Percentiles rank a stretch among this genome's conserved stretches.
Conservation (phyloP, 306 rosid genomes). For the Bauhinia variegata region DNA sequence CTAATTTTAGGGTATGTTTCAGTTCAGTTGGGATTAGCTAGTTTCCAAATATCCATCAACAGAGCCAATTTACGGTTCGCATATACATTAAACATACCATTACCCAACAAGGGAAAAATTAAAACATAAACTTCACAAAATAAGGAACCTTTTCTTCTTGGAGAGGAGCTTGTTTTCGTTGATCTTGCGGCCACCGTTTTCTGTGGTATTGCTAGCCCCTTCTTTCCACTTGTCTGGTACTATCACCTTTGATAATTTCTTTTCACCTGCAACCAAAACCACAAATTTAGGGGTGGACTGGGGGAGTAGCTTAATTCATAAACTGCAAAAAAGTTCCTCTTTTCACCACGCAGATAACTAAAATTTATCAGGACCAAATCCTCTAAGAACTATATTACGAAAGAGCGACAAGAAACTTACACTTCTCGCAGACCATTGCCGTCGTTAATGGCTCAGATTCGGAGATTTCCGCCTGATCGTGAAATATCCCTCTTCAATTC, state of each 20-base stretch:
- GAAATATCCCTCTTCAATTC: not conserved
- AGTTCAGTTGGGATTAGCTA: not conserved
- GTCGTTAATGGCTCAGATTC: conserved; percentile 25
- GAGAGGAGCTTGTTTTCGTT: conserved; percentile 95
- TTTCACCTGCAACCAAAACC: conserved; percentile 65
- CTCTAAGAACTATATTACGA: not conserved
- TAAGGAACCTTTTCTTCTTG: conserved; percentile 78
- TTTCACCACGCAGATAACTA: not conserved
- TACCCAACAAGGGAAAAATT: not conserved
- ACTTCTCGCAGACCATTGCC: conserved; percentile 92
- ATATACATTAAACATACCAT: not conserved
- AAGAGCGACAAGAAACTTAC: conserved; percentile 48
- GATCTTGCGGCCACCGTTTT: conserved; percentile 91
- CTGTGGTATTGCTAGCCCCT: conserved; percentile 95
- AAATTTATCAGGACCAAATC: not conserved
- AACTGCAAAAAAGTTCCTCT: not conserved
- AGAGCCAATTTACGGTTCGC: conserved; percentile 1
- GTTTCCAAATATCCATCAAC: too few species aligned
- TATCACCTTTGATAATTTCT: conserved; percentile 87
- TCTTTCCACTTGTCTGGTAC: conserved; percentile 99
- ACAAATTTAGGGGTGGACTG: not conserved
- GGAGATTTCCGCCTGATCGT: not conserved
- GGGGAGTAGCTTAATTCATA: not conserved
- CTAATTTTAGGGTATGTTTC: not conserved
- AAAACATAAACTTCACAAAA: not conserved